Conservation (phyloP, 2,329 filamentous ascomycete genomes). For the Xylariaceae sp. region DNA sequence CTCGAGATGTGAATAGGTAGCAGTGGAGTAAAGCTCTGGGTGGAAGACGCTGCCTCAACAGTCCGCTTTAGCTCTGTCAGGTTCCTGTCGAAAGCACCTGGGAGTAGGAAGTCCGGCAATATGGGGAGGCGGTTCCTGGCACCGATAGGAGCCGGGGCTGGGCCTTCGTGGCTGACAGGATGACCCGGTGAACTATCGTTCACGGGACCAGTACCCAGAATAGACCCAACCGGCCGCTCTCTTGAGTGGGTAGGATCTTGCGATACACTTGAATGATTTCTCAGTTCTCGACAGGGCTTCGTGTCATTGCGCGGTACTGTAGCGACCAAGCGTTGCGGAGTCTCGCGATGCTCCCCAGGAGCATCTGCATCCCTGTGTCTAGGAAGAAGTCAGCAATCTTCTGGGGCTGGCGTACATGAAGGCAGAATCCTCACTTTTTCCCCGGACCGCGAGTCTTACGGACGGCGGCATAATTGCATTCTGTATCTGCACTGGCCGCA, state of each 20-base stretch:
- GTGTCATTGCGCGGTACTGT: too few species aligned
- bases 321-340: too few species aligned
- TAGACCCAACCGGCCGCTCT: too few species aligned
- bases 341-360: too few species aligned
- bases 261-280: too few species aligned
- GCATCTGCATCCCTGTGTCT: too few species aligned
- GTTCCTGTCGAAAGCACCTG: constrained; percentile 1
- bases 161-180: background rate
- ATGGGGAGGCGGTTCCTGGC: background rate
- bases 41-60: constrained; percentile 1
- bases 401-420: too few species aligned
- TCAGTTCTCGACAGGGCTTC: too few species aligned
- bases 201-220: too few species aligned
- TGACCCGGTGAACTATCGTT: background rate
- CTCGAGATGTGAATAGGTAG: constrained; percentile 5
- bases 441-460: constrained; percentile 7
- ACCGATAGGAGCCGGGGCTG: background rate
- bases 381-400: too few species aligned
- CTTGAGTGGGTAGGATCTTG: too few species aligned
- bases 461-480: constrained; percentile 7
- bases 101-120: constrained; percentile 6
- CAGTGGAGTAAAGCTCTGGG: constrained; percentile 6
- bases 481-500: constrained; percentile 3
- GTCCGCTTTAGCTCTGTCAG: constrained; percentile 2
- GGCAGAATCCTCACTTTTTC: constrained; percentile 6